These are phyloP conservation scores for Plasmopara viticola DNA, from an alignment of 352 stramenopile species.

Conservation along the genomic window DNA sequence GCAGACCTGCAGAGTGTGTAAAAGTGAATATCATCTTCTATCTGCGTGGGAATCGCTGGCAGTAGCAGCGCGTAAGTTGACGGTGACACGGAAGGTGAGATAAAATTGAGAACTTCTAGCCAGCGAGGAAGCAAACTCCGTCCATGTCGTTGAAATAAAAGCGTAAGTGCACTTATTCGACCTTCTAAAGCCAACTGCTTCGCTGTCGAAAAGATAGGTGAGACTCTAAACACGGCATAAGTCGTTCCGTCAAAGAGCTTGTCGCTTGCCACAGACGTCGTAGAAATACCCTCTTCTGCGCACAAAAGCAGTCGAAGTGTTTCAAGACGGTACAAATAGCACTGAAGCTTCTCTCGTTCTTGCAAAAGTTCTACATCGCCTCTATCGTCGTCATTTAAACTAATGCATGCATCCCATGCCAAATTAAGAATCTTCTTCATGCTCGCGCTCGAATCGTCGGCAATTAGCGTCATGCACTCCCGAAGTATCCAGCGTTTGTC, in stretches of 20 bases:
- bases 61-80: slow-evolving; percentile 39
- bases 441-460: slow-evolving; percentile 31
- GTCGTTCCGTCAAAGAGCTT: slow-evolving; percentile 39
- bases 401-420: slow-evolving; percentile 27
- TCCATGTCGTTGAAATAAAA: slow-evolving; percentile 47
- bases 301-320: slow-evolving; percentile 34
- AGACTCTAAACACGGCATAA: slow-evolving; percentile 24
- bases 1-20: slow-evolving; percentile 27
- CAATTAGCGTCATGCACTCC: slow-evolving; percentile 36
- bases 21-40: slow-evolving; percentile 32
- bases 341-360: slow-evolving; percentile 24
- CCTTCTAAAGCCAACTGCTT: slow-evolving; percentile 45
- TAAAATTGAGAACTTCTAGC: slow-evolving; percentile 37
- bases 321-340: slow-evolving; percentile 42
- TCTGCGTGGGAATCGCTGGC: slow-evolving; percentile 28
- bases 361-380: slow-evolving; percentile 6
- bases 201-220: slow-evolving; percentile 31
- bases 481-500: slow-evolving; percentile 46
- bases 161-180: slow-evolving; percentile 31
- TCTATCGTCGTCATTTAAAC: slow-evolving; percentile 8
- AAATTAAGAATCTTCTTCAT: slow-evolving; percentile 60
- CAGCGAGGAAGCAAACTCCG: slow-evolving; percentile 47
- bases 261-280: slow-evolving; percentile 16
- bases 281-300: slow-evolving; percentile 20
- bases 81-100: slow-evolving; percentile 36